Base-by-base conservation (phyloP, 352 stramenopile genomes). In the Plasmopara halstedii region DNA sequence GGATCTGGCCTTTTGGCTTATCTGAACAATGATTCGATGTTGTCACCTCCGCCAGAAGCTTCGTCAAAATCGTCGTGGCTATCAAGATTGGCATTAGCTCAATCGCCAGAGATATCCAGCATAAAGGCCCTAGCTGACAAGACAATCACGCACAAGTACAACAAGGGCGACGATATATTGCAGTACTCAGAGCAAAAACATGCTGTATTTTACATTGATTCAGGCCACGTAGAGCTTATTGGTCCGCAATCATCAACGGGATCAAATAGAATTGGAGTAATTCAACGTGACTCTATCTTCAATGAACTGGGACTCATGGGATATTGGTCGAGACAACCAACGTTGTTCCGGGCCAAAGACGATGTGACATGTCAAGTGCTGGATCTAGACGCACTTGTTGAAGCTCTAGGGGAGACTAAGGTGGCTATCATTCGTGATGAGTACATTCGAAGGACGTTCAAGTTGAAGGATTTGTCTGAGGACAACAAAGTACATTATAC, bases 271-370 rank as follows among this genome's bases (percentile, higher is more conserved):
- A 43, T 76, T n/a, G 67, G 66, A 25, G 45, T 29, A 1, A 19
- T 88, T 6, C 23, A 21, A 4, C 42, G 50, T 0, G 42, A 48
- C 6, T 21, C 56, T 1, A 23, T 67, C 17, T 69, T 84, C 27
- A 88, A 88, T 26, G 72, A 88, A 27, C 52, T 80, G 48, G 64
- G 64, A 4, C 34, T 88, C 7, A 79, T 88, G 34, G 56, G 58
- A 14, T 47, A 27, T 10, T 85, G 69, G 69, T 46, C 67, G 1
- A 52, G 58, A 21, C 46, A 68, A 26, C 56, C 56, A 19, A 72
- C 70, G 0, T 39, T 61, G 4, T 72, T 88, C 35, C 51, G 50
- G n/a, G 72, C 70, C 1, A 62, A 66, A 8, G 46, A 40, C 2
- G 20, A 42, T 2, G 70, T 80, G 9, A 53, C 46, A n/a, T 74